Evolutionary conservation across 2,329 filamentous ascomycete genomes (phyloP).

Genomic region (Sporothrix variecibatus): DNA sequence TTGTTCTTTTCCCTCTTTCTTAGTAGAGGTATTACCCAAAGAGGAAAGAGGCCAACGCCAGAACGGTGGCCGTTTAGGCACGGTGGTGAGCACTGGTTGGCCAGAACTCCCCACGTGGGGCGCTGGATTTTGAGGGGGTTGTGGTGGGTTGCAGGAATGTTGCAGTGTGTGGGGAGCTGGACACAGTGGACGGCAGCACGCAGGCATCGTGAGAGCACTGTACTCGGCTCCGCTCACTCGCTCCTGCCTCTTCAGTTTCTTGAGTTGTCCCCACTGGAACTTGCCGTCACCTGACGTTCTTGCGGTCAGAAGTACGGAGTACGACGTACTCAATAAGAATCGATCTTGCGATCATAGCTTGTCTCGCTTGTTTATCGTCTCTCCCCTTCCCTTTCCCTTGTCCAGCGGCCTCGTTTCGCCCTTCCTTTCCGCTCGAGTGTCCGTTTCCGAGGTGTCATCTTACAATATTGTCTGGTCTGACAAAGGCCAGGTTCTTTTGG

Average conservation of each 20-base stretch:
- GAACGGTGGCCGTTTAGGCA: neutral
- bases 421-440: neutral
- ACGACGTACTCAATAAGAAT: too few relatives aligned
- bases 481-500: neutral
- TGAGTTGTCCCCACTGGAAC: neutral
- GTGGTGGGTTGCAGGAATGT: neutral
- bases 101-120: neutral
- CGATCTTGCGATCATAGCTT: neutral
- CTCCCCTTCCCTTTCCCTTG: too few relatives aligned
- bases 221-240: neutral
- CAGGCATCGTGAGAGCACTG: neutral
- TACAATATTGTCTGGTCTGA: neutral
- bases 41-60: neutral
- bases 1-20: neutral
- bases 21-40: conserved; percentile 3
- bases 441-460: neutral
- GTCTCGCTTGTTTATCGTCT: too few relatives aligned
- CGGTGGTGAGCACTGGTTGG: neutral
- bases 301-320: neutral
- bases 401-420: neutral
- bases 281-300: neutral
- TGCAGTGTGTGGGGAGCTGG: neutral
- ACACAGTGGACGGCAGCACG: neutral
- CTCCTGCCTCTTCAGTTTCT: neutral
- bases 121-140: neutral